These are phyloP conservation scores for Trametes gibbosa DNA, from an alignment of 768 basidiomycete species.

Conservation along the genomic window DNA sequence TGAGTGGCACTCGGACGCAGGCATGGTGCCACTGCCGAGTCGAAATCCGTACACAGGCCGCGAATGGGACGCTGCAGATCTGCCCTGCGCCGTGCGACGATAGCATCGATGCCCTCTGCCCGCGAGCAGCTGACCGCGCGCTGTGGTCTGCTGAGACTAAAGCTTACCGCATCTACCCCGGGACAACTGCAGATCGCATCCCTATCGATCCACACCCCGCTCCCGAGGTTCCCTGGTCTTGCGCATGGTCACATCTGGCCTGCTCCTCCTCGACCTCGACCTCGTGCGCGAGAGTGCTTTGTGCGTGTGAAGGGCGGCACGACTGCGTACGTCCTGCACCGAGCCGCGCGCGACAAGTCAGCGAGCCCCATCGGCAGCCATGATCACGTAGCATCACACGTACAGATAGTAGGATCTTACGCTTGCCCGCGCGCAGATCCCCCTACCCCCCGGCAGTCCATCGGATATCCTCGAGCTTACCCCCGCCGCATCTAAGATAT, in stretches of 20 bases:
- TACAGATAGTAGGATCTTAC: no score
- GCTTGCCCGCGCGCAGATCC: neutral
- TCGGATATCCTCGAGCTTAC: neutral
- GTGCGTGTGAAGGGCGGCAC: constrained; percentile 9
- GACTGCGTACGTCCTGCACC: no score
- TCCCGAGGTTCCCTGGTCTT: neutral
- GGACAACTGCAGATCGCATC: constrained; percentile 17
- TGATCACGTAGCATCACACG: neutral
- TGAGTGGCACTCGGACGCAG: neutral
- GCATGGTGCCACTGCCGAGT: neutral
- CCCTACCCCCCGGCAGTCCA: neutral
- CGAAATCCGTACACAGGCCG: neutral
- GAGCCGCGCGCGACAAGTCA: neutral
- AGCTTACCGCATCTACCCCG: constrained; percentile 17
- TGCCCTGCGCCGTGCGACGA: constrained; percentile 5
- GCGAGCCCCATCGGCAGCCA: neutral
- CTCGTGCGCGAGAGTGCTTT: neutral
- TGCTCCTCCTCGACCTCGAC: no score
- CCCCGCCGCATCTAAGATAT: neutral
- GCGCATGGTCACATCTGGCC: neutral
- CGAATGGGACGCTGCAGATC: neutral
- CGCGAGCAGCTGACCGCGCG: constrained; percentile 1
- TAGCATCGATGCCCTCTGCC: constrained; percentile 8
- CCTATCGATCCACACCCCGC: constrained; percentile 12
- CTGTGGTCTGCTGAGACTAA: constrained; percentile 18